Base-by-base conservation (phyloP, 106 monocot species). In the Hemerocallis citrina region DNA sequence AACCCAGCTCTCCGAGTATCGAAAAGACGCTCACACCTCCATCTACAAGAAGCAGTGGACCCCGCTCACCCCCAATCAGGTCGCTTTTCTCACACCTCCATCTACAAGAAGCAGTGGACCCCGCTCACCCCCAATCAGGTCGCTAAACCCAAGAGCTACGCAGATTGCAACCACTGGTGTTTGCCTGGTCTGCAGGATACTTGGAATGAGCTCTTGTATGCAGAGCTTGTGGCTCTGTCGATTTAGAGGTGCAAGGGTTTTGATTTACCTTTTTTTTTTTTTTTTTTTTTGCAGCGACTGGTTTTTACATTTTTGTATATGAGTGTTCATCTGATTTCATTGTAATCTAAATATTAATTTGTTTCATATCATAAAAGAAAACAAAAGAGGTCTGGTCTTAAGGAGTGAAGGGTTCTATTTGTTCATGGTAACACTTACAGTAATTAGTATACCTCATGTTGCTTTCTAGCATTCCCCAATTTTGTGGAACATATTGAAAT, bases 91-190 rank as follows among this genome's bases (percentile, higher is more conserved):
- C 81, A 81, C 71, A 81, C 81, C 3, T 42, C 55, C 7, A 76
- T 81, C 17, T 81, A 76, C 63, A 81, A 81, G 81, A 76, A 81
- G 63, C 84, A 81, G 34, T 80, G 84, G 84, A 78, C 31, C 16
- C 80, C 74, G 1, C 47, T 69, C 42, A 81, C 84, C 21, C 51
- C 77, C 2, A 84, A 84, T 52, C 71, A 89, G 66, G 8, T 74
- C 5, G 77, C 77, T 3, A 73, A 89, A 43, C 89, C 89, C 16
- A 64, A 14, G 36, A 89, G 72, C 57, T 89, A 84, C 44, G 69
- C 89, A 7, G 89, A 89, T 30, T 89, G 89, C 43, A 61, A 72
- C 19, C 89, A 89, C 34, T 89, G 89, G 89, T 89, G 89, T 31
- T 56, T 89, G 34, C 89, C 89, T 7, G 89, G 89, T 0, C 75